A percentile compares a stretch with the other conserved stretches of the same genome.
phyloP scores from a whole-genome alignment of 2,329 filamentous ascomycete genomes.

The Colletotrichum camelliae region DNA sequence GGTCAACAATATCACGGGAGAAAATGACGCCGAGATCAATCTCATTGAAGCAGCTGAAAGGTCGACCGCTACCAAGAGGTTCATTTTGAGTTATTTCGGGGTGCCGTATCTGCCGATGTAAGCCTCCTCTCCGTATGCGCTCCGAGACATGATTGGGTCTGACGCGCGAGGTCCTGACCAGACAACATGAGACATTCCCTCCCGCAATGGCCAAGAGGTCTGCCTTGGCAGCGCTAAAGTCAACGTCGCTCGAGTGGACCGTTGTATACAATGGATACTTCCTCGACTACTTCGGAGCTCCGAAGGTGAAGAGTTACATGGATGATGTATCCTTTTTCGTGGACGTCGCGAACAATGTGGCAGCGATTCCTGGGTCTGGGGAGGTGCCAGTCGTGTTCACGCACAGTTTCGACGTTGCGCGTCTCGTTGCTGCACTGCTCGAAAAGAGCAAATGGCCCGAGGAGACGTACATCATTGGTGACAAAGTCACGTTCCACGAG shows the following conservation, averaged over 20 bases:
- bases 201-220: not conserved
- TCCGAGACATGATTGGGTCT: not conserved
- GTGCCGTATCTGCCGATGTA: conserved; percentile 36
- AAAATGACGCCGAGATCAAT: conserved; percentile 35
- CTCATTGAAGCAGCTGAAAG: conserved; percentile 47
- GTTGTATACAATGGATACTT: conserved; percentile 45
- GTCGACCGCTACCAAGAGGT: conserved; percentile 41
- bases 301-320: conserved; percentile 41
- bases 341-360: conserved; percentile 46
- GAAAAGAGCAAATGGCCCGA: conserved; percentile 47
- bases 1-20: conserved; percentile 31
- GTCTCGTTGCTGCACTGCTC: conserved; percentile 45
- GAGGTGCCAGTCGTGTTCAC: conserved; percentile 49
- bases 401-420: conserved; percentile 52
- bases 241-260: conserved; percentile 41
- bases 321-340: conserved; percentile 43
- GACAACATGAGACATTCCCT: not conserved
- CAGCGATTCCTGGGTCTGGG: conserved; percentile 55
- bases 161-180: fast-evolving
- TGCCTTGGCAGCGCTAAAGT: conserved; percentile 26
- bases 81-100: conserved; percentile 48
- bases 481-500: conserved; percentile 47
- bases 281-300: conserved; percentile 49
- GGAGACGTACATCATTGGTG: conserved; percentile 38
- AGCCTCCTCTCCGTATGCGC: not conserved